phyloP scores from a whole-genome alignment of 306 rosid species.

The Cyclanthera cordifolia region DNA sequence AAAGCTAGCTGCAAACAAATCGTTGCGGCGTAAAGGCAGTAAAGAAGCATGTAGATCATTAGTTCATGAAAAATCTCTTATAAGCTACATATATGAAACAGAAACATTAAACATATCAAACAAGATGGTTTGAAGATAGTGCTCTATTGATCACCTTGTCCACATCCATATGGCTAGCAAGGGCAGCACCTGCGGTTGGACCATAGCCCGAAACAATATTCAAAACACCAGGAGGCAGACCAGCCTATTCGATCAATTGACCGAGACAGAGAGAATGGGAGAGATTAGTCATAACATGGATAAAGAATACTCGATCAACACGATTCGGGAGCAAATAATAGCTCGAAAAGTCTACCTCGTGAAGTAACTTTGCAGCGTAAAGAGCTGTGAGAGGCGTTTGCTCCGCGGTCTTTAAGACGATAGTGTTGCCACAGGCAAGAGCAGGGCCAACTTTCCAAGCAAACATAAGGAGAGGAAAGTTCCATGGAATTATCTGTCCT shows the following conservation, averaged over 20 bases:
- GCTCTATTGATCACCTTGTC: constrained; percentile 56
- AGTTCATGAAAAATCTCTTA: neutral
- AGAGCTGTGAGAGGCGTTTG: constrained; percentile 92
- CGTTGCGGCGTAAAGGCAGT: neutral
- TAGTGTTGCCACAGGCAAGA: constrained; percentile 78
- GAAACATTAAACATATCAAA: neutral
- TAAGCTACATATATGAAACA: neutral
- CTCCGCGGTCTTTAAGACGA: constrained; percentile 73
- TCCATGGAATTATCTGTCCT: constrained; percentile 97
- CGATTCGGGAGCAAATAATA: neutral
- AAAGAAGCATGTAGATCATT: neutral
- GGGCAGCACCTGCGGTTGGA: constrained; percentile 83
- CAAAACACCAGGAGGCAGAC: constrained; percentile 88
- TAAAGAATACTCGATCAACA: neutral
- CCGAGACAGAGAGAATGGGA: neutral
- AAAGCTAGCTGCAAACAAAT: constrained; percentile 57
- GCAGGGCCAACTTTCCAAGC: constrained; percentile 99
- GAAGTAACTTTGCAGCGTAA: constrained; percentile 51
- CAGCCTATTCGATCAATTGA: constrained; percentile 44
- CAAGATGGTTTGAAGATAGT: neutral
- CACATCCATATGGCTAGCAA: constrained; percentile 88
- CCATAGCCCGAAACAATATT: constrained; percentile 82
- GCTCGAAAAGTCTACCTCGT: constrained; percentile 36
- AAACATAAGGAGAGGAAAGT: constrained; percentile 85
- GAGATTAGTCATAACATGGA: neutral